Evolutionary conservation across 2,329 filamentous ascomycete species (phyloP).

Genomic region (Cephalotrichum gorgonifer): DNA sequence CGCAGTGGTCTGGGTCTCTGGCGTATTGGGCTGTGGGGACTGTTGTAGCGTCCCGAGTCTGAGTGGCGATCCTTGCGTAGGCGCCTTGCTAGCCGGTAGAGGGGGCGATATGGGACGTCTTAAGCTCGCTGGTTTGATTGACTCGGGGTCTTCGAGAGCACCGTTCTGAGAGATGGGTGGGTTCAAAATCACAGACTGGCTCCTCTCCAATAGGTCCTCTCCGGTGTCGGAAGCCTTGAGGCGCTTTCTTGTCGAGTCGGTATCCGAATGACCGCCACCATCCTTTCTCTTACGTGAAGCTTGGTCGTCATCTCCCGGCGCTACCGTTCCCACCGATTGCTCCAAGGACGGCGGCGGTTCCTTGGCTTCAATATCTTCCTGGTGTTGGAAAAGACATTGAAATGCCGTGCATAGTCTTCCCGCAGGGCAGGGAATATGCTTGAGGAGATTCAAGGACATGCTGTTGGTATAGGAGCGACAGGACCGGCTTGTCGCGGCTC

Average conservation of each 20-base stretch:
- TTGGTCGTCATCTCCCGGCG: not conserved
- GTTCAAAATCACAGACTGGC: not conserved
- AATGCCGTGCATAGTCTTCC: conserved; percentile 37
- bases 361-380: conserved; percentile 16
- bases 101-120: not conserved
- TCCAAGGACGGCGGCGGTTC: conserved; percentile 9
- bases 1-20: not conserved
- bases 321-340: conserved; percentile 3
- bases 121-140: not conserved
- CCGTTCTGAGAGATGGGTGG: not conserved
- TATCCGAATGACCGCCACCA: not conserved
- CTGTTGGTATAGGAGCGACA: conserved; percentile 13
- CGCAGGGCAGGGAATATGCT: conserved; percentile 39
- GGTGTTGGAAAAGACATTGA: conserved; percentile 39
- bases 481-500: not conserved
- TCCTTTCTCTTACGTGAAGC: conserved; percentile 3
- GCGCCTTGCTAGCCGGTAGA: not conserved
- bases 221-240: conserved; percentile 9
- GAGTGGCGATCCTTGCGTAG: not conserved
- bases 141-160: not conserved
- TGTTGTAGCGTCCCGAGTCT: not conserved
- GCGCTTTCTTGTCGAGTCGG: conserved; percentile 14
- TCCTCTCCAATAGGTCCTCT: conserved; percentile 5
- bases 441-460: conserved; percentile 21
- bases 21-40: not conserved